Evolutionary conservation across 345 rosid species (phyloP), one percentile per base, ranked within the genome.

Genomic region (Brassica incana): DNA sequence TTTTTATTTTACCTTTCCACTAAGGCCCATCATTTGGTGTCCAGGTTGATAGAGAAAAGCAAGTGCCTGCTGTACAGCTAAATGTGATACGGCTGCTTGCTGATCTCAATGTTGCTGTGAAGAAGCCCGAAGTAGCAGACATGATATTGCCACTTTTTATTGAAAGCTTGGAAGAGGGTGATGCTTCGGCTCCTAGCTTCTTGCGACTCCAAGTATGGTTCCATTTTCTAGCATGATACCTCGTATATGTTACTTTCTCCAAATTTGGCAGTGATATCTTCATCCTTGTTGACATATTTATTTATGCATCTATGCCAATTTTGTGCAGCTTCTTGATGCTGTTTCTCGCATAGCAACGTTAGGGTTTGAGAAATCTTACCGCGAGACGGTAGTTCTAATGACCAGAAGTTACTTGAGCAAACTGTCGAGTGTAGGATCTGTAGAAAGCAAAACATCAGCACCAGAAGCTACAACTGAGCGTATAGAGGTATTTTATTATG

Each of bases 161-260:
- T 81, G 99, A 96, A 89, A 91, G 87, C 80, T 84, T 96, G 81
- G 99, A 96, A 87, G 99, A 93, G 93, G 98, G 99, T 60, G 99
- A 93, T 83, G 98, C 97, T 85, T 87, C 93, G 60, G 70, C 88
- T 85, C 93, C 99, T 80, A 86, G 99, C 83, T 82, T 87, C 83
- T 84, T 96, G 81, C 91, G 98, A 80, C 92, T 96, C 80, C 88
- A 92, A 75, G 99, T 93, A 93, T 72, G 91, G 62, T 75, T 74
- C 83, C 68, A 79, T 15, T 85, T 66, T 77, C 76, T 81, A 72
- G 30, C 52, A 71, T 82, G 67, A 74, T 72, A 76, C 27, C 23
- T 56, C 32, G 9, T 79, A 60, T 61, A 66, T 69, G 23, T 59
- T 4, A 29, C 76, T 71, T 62, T 67, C 67, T 70, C 33, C 29